A percentile compares a stretch with the other conserved stretches of the same genome.
These are phyloP conservation scores for Antitrichia curtipendula DNA, from an alignment of 225 moss, liverwort and hornwort genomes.

Conservation along the genomic window DNA sequence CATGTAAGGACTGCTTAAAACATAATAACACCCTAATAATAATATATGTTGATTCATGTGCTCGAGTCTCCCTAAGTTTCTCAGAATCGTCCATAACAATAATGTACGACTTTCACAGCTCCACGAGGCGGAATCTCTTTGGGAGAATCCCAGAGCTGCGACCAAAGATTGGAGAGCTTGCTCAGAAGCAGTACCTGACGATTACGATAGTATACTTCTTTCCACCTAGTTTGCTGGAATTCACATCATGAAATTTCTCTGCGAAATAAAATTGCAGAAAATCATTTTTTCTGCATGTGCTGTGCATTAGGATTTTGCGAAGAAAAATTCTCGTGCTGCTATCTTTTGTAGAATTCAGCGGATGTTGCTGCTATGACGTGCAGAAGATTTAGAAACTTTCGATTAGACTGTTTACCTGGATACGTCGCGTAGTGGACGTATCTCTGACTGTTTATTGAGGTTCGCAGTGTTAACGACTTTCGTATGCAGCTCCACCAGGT, in stretches of 20 bases:
- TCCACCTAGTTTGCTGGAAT: not conserved
- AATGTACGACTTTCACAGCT: not conserved
- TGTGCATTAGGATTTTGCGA: not conserved
- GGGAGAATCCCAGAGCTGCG: constrained; percentile 47
- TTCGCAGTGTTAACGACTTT: not conserved
- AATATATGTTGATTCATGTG: not conserved
- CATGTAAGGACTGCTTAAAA: not conserved
- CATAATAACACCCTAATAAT: too few relatives aligned
- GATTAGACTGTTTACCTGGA: too few relatives aligned
- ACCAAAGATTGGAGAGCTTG: constrained; percentile 40
- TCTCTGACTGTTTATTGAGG: not conserved
- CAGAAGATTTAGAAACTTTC: not conserved
- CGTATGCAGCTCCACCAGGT: constrained; percentile 24
- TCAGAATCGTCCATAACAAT: not conserved
- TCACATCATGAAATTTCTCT: not conserved
- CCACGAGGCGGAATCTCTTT: constrained; percentile 26
- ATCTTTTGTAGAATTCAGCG: not conserved
- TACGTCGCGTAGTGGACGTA: not conserved
- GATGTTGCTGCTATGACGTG: not conserved
- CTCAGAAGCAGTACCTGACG: constrained; percentile 7
- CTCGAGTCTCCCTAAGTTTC: not conserved
- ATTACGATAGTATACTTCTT: constrained; percentile 3
- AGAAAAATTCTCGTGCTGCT: not conserved
- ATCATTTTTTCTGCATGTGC: not conserved
- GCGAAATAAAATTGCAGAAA: not conserved